Conservation (phyloP, 768 basidiomycete species). For the Mycena alexandri region DNA sequence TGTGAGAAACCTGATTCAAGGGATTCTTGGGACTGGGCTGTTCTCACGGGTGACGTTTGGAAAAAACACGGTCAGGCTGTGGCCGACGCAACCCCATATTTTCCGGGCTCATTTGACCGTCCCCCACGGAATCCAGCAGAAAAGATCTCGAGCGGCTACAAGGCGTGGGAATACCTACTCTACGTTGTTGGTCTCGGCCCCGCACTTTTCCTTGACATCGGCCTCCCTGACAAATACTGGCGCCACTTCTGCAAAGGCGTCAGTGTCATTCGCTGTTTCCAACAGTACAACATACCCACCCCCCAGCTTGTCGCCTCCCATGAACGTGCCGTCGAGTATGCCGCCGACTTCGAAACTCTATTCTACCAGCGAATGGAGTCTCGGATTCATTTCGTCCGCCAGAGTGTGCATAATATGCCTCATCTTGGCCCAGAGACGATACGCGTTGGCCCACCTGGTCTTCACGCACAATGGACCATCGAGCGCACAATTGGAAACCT, state of each 20-base stretch:
- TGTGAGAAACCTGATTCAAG: background rate
- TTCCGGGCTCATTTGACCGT: no score
- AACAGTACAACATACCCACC: background rate
- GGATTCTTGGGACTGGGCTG: no score
- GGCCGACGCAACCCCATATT: no score
- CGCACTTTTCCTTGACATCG: slow-evolving; percentile 6
- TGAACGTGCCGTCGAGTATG: no score
- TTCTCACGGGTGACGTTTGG: no score
- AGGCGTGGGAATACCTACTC: slow-evolving; percentile 25
- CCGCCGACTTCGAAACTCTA: slow-evolving; percentile 35
- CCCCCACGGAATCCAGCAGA: no score
- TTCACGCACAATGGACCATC: no score
- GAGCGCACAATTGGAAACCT: no score
- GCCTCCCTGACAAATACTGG: slow-evolving; percentile 1
- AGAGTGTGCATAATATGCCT: slow-evolving; percentile 21
- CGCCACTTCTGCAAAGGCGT: slow-evolving; percentile 33
- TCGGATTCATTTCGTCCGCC: slow-evolving; percentile 35
- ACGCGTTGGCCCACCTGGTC: slow-evolving; percentile 22
- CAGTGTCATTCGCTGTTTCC: slow-evolving; percentile 7
- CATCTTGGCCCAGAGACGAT: slow-evolving; percentile 31
- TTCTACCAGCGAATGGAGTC: slow-evolving; percentile 25
- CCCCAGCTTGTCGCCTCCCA: no score
- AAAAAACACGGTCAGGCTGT: no score
- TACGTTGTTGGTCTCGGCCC: slow-evolving; percentile 8
- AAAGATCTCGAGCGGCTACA: slow-evolving; percentile 4